phyloP scores from a whole-genome alignment of 306 rosid genomes.

The Morella rubra region DNA sequence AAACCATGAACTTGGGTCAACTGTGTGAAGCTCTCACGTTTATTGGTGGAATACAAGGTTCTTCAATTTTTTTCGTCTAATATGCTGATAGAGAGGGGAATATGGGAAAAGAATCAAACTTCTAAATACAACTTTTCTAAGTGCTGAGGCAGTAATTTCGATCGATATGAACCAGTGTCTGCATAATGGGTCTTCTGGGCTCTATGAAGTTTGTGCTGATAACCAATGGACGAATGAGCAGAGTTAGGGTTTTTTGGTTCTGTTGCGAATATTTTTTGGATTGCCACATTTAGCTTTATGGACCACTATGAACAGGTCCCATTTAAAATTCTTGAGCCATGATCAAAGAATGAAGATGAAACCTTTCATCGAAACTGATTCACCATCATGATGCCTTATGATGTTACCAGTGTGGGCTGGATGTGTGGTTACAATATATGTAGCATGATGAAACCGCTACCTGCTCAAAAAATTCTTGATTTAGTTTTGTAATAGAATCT shows the following conservation, averaged over 20 bases:
- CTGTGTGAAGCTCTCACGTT: background rate
- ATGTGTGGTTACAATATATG: background rate
- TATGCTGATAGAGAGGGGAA: background rate
- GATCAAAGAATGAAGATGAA: background rate
- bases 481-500: constrained; percentile 6
- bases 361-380: background rate
- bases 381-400: background rate
- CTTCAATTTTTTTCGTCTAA: background rate
- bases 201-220: background rate
- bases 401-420: background rate
- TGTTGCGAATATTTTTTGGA: background rate
- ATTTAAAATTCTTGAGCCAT: background rate
- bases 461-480: background rate
- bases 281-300: background rate
- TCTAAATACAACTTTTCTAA: background rate
- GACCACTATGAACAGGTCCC: background rate
- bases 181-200: background rate
- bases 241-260: background rate
- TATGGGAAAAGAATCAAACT: background rate
- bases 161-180: background rate
- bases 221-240: background rate
- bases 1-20: constrained; percentile 2
- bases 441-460: background rate
- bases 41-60: background rate
- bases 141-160: background rate